Base-by-base conservation (phyloP, 108 stramenopile genomes). In the Cyclotella sp. region DNA sequence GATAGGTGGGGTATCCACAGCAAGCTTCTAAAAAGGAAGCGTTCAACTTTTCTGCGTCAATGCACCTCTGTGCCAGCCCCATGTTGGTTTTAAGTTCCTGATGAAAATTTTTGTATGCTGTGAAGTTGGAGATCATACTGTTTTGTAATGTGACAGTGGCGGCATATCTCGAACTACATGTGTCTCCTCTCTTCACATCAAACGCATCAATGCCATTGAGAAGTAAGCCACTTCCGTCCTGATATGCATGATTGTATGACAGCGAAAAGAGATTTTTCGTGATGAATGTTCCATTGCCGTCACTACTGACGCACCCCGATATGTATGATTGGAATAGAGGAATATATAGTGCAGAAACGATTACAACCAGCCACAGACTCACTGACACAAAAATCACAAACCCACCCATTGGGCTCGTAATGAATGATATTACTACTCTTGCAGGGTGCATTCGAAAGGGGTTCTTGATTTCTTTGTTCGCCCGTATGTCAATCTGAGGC, bases 191-290 rank as follows among this genome's bases (percentile, higher is more conserved):
- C 46, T 81, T 73, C 14, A 72, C 16, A 30, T 86, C 83, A 72
- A 77, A 86, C 39, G 61, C 64, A 59, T 86, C 76, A 63, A 77
- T 67, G 42, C 86, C 86, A 19, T 82, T 75, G 6, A 86, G 53
- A 28, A 84, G 53, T 16, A 77, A 15, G 11, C 70, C 73, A 45
- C 83, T 86, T 26, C 86, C 86, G 15, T 84, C 83, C 44, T 86
- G 79, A 51, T 77, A 81, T n/a, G 86, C 86, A 81, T 84, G 64
- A 49, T 86, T 86, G 54, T 86, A 86, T 14, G 77, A 61, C 28
- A 86, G 34, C 28, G 86, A 84, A 46, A 60, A 83, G 10, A 86
- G 63, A 62, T 86, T 86, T 13, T 77, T 77, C 21, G 84, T 73
- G 15, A 82, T 21, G 75, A 84, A 84, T 13, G 83, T 84, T 18